Evolutionary conservation across 306 rosid genomes (phyloP).

Genomic region (Luffa aegyptiaca): DNA sequence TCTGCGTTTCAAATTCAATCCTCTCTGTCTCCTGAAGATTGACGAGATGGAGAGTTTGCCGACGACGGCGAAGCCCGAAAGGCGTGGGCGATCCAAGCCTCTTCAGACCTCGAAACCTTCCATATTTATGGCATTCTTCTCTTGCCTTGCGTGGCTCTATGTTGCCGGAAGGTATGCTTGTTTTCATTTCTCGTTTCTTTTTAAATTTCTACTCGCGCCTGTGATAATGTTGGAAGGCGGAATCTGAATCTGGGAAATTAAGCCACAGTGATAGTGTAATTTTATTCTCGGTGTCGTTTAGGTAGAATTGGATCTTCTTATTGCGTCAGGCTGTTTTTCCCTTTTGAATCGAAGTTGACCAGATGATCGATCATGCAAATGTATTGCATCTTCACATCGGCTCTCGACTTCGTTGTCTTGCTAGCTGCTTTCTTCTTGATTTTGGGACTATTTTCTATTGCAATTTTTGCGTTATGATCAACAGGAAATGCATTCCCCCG

Average conservation of each 20-base stretch:
- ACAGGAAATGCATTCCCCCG: background rate
- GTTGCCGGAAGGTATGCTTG: slow-evolving; percentile 75
- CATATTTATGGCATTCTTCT: slow-evolving; percentile 67
- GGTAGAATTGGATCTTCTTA: background rate
- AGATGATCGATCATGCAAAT: background rate
- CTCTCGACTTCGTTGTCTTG: background rate
- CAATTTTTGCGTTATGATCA: background rate
- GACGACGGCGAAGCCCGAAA: slow-evolving; percentile 41
- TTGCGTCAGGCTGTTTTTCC: background rate
- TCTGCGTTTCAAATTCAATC: background rate
- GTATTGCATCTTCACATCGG: background rate
- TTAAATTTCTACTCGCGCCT: background rate
- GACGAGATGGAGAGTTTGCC: slow-evolving; percentile 60
- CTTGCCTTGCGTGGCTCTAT: slow-evolving; percentile 98
- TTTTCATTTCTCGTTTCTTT: background rate
- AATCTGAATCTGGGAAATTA: background rate
- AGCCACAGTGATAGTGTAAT: background rate
- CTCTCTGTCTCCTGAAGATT: background rate
- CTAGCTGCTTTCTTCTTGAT: background rate
- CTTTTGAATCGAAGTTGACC: background rate
- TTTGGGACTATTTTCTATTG: background rate
- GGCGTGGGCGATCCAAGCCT: slow-evolving; percentile 74
- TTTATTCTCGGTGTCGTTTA: background rate
- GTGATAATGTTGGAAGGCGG: background rate
- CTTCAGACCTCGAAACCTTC: slow-evolving; percentile 64